A percentile compares a stretch with the other conserved stretches of the same genome.
Evolutionary conservation across 352 stramenopile species (phyloP).

Genomic region (Phytophthora ohioensis): DNA sequence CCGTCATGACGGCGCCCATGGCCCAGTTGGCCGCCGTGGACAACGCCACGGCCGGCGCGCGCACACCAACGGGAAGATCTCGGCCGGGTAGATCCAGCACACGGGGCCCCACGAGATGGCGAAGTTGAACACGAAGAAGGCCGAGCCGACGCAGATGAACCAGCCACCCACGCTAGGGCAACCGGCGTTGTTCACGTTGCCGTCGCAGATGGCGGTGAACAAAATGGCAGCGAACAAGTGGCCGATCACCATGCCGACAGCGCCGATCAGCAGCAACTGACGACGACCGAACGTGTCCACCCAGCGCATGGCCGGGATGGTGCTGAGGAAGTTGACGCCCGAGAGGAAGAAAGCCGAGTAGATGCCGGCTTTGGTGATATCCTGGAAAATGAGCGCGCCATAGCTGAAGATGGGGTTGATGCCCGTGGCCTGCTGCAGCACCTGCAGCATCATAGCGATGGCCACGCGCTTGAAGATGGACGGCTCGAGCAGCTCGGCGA

Average conservation of each 20-base stretch:
- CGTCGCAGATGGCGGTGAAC: constrained; percentile 46
- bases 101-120: constrained; percentile 54
- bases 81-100: background rate
- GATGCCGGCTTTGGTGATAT: constrained; percentile 16
- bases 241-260: constrained; percentile 52
- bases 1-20: too few species aligned
- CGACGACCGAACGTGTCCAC: constrained; percentile 52
- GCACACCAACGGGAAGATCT: too few species aligned
- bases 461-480: constrained; percentile 21
- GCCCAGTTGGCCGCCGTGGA: too few species aligned
- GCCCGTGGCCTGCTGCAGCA: constrained; percentile 26
- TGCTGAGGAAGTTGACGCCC: constrained; percentile 45
- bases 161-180: constrained; percentile 42
- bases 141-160: constrained; percentile 47
- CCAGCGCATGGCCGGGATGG: constrained; percentile 49
- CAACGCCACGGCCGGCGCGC: too few species aligned
- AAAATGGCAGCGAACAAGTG: constrained; percentile 47
- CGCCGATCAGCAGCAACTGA: constrained; percentile 47
- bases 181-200: constrained; percentile 37
- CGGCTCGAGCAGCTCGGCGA: constrained; percentile 40
- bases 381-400: constrained; percentile 17
- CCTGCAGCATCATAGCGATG: constrained; percentile 23
- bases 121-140: constrained; percentile 56
- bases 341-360: constrained; percentile 24
- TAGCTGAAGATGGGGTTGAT: constrained; percentile 43